Evolutionary conservation across 2,329 filamentous ascomycete genomes (phyloP).

Genomic region (Aspergillus eucalypticola): DNA sequence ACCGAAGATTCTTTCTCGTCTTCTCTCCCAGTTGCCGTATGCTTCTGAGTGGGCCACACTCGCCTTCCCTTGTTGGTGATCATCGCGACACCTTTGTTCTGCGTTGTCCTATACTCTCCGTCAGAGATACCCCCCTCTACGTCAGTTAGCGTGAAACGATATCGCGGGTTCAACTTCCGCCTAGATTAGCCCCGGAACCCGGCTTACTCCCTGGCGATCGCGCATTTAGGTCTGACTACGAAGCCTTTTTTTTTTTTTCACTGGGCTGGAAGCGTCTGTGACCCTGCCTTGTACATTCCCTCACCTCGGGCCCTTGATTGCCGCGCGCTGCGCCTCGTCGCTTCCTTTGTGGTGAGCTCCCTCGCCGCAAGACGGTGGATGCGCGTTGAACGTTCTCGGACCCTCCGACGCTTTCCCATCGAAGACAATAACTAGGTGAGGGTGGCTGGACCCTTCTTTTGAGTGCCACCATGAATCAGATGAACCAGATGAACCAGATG

Average conservation of each 20-base stretch:
- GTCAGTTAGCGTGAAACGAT: slow-evolving; percentile 9
- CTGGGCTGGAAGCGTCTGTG: slow-evolving; percentile 13
- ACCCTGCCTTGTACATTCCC: slow-evolving; percentile 16
- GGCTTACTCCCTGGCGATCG: slow-evolving; percentile 6
- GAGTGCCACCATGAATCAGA: slow-evolving; percentile 52
- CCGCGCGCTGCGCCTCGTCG: slow-evolving; percentile 28
- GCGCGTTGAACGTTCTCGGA: slow-evolving; percentile 28
- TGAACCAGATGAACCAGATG: slow-evolving; percentile 53
- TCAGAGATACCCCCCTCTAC: slow-evolving; percentile 5
- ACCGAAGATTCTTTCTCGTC: slow-evolving; percentile 14
- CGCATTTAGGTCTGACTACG: slow-evolving; percentile 11
- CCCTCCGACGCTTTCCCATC: slow-evolving; percentile 27
- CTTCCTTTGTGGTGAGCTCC: slow-evolving; percentile 25
- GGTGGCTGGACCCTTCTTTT: slow-evolving; percentile 35
- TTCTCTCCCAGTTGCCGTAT: slow-evolving; percentile 13
- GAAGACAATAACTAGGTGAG: slow-evolving; percentile 32
- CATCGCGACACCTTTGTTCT: slow-evolving; percentile 10
- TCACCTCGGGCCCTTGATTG: slow-evolving; percentile 20
- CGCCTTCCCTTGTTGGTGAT: slow-evolving; percentile 11
- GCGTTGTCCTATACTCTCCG: slow-evolving; percentile 10
- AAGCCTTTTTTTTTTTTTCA: neutral
- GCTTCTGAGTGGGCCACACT: slow-evolving; percentile 18
- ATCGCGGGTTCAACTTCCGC: neutral
- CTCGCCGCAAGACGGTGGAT: slow-evolving; percentile 33
- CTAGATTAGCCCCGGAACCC: neutral